Evolutionary conservation across 164 flowering plant genomes (phyloP).

Genomic region (Echeveria elegans): DNA sequence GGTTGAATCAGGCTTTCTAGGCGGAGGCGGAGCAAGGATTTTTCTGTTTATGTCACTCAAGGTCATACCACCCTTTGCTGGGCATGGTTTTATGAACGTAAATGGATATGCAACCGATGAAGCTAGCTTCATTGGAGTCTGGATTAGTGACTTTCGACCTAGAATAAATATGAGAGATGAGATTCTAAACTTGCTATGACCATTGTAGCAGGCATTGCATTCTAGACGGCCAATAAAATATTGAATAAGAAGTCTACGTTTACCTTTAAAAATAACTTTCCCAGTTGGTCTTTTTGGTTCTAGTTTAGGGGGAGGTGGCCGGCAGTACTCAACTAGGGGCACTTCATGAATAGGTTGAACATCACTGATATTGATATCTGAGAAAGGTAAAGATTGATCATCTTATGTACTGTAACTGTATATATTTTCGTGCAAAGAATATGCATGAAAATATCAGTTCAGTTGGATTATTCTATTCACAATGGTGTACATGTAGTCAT

Average conservation of each 20-base stretch:
- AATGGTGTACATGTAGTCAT: too few relatives aligned
- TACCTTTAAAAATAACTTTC: slow-evolving; percentile 63
- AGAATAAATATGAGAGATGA: slow-evolving; percentile 5
- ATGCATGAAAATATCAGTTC: background rate
- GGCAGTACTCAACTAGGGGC: background rate
- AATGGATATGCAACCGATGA: slow-evolving; percentile 84
- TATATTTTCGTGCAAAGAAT: background rate
- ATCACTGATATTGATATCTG: slow-evolving; percentile 52
- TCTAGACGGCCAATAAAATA: background rate
- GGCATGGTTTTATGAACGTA: slow-evolving; percentile 82
- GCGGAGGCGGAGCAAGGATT: slow-evolving; percentile 66
- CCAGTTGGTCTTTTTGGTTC: slow-evolving; percentile 20
- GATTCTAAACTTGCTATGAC: background rate
- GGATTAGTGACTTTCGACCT: slow-evolving; percentile 60
- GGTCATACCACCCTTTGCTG: slow-evolving; percentile 68
- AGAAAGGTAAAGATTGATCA: slow-evolving; percentile 2
- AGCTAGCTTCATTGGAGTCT: slow-evolving; percentile 53
- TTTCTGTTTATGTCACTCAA: slow-evolving; percentile 84
- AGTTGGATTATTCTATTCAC: background rate
- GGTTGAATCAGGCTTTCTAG: slow-evolving; percentile 29
- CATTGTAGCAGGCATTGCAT: background rate
- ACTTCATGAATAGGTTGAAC: slow-evolving; percentile 29
- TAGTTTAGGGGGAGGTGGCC: background rate
- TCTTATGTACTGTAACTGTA: background rate
- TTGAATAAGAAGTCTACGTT: background rate